Evolutionary conservation across 192 early-diverging fungal genomes (phyloP), one percentile per base, ranked within the genome.

Genomic region (Coemansia sp.): DNA sequence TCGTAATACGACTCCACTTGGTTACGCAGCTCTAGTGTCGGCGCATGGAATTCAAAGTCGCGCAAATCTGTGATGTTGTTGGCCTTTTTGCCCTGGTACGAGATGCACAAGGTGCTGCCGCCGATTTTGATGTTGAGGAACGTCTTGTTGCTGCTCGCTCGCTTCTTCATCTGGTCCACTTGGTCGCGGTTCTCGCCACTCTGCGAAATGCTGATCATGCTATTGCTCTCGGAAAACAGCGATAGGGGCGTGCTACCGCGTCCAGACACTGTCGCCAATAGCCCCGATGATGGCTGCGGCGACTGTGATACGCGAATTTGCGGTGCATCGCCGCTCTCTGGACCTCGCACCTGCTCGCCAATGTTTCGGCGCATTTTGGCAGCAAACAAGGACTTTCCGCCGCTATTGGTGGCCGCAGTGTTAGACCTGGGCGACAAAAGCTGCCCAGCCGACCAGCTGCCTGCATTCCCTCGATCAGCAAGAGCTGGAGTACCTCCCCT

Each of bases 121-220:
- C 93, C 93, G 28, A 96, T 86, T 53, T 94, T 95, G 69, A 97
- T 91, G 70, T 95, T 89, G 21, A 97, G 87, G 81, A 97, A 97
- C 35, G 91, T 91, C 59, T 87, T 86, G 78, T 94, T 95, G 61
- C 90, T 79, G 26, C 90, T 87, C 11, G 95, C 93, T 8, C 95
- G 79, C 48, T 79, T 77, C 70, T 95, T 94, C 94, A 97, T 95
- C 59, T 92, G 85, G 58, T 85, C 82, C 2, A 95, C 69, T 86
- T 85, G 68, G 47, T 55, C 42, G n/a, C 69, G 70, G 73, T 79
- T 73, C 23, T 77, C 70, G 35, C 67, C 62, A 48, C 72, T 66
- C 38, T 69, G 62, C 38, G 77, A 68, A 16, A 70, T 63, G 59
- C 61, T 63, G 52, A 73, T 76, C 72, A 63, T 75, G 57, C 66